A percentile compares a stretch with the other conserved stretches of the same genome.
These are phyloP conservation scores for Orbilia blumenaviensis DNA, from an alignment of 2,329 filamentous ascomycete genomes.

Conservation along the genomic window DNA sequence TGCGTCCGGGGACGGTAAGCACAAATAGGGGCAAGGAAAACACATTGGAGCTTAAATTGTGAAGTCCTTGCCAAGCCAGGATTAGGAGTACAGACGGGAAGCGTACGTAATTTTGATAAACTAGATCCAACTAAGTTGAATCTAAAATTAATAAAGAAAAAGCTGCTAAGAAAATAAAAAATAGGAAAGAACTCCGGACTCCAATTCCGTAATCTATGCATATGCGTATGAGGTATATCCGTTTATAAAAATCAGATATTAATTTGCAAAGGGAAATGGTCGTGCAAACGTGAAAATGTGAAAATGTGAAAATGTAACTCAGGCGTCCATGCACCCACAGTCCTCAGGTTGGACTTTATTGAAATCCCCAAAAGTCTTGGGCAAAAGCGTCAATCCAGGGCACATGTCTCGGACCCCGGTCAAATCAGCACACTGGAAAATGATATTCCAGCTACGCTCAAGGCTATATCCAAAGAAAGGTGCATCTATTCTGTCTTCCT, in stretches of 20 bases:
- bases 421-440: slow-evolving; percentile 55
- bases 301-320: not conserved
- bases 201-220: not conserved
- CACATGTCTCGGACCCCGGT: slow-evolving; percentile 28
- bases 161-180: not conserved
- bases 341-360: slow-evolving; percentile 13
- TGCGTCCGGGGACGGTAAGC: no score
- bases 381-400: slow-evolving; percentile 6
- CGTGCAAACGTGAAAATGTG: no score
- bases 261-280: not conserved
- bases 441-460: slow-evolving; percentile 56
- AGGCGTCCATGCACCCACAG: slow-evolving; percentile 37
- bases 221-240: slow-evolving; percentile 1
- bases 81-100: no score
- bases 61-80: no score
- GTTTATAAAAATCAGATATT: not conserved
- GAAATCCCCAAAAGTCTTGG: slow-evolving; percentile 13
- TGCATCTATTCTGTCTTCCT: slow-evolving; percentile 40
- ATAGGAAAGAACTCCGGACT: not conserved
- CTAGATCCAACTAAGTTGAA: not conserved
- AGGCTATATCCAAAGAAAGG: slow-evolving; percentile 55
- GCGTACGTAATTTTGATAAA: no score
- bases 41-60: no score
- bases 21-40: no score
- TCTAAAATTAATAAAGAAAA: not conserved